These are phyloP conservation scores for Arachis stenosperma DNA, from an alignment of 306 rosid species.

Conservation along the genomic window DNA sequence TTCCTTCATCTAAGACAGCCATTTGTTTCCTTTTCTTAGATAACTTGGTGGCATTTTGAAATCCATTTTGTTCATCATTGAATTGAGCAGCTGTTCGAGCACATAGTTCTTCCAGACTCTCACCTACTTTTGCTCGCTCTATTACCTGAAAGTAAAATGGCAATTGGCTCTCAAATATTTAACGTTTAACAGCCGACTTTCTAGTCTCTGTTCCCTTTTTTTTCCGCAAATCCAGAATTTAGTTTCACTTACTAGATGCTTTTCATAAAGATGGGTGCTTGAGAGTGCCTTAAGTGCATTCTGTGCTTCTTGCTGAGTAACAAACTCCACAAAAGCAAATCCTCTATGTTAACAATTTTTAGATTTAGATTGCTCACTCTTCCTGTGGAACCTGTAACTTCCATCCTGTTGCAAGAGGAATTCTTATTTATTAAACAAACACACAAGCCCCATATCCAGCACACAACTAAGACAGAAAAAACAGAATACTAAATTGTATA, in stretches of 20 bases:
- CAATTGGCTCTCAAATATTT: slow-evolving; percentile 16
- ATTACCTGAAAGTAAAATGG: slow-evolving; percentile 57
- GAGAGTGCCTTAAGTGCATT: slow-evolving; percentile 81
- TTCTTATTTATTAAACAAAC: too few species aligned
- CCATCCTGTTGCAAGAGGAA: too few species aligned
- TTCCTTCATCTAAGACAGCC: slow-evolving; percentile 59
- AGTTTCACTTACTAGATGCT: slow-evolving; percentile 81
- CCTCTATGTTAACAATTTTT: slow-evolving; percentile 59
- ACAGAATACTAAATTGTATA: too few species aligned
- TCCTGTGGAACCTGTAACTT: too few species aligned
- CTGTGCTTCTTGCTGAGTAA: slow-evolving; percentile 85
- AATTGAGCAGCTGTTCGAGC: slow-evolving; percentile 79
- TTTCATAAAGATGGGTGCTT: slow-evolving; percentile 77
- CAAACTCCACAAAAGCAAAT: slow-evolving; percentile 90
- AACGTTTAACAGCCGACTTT: not conserved
- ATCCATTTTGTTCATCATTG: slow-evolving; percentile 53
- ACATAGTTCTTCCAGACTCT: slow-evolving; percentile 80
- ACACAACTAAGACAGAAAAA: too few species aligned
- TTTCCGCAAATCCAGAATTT: slow-evolving; percentile 6
- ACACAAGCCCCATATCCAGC: too few species aligned
- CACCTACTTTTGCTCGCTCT: slow-evolving; percentile 88
- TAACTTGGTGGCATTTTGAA: slow-evolving; percentile 48
- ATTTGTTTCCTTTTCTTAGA: slow-evolving; percentile 76
- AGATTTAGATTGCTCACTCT: too few species aligned
- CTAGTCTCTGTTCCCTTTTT: not conserved